Evolutionary conservation across 495 filamentous ascomycete genomes (phyloP).

Genomic region (Penicillium tannophilum): DNA sequence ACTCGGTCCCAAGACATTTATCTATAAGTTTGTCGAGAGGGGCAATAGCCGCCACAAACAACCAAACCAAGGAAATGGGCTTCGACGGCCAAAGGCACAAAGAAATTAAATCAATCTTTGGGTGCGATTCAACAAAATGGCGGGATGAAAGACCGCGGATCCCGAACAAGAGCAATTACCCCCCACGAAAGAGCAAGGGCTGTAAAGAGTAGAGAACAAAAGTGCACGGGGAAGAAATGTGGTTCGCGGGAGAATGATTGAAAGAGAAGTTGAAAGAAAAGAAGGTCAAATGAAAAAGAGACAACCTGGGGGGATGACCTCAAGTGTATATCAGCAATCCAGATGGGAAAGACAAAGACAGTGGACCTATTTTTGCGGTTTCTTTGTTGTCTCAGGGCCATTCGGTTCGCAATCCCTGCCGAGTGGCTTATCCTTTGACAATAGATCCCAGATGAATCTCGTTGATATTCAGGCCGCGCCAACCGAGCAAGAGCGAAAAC

Average conservation of each 20-base stretch:
- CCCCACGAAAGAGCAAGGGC: not conserved
- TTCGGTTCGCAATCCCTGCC: constrained; percentile 17
- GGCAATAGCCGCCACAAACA: constrained; percentile 15
- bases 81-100: constrained; percentile 5
- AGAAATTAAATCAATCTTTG: constrained; percentile 6
- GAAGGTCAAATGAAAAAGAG: not conserved
- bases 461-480: constrained; percentile 20
- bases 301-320: not conserved
- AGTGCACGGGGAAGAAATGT: not conserved
- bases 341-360: constrained; percentile 20
- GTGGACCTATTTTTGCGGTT: constrained; percentile 20
- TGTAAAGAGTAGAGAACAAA: not conserved
- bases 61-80: constrained; percentile 11
- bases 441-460: constrained; percentile 21
- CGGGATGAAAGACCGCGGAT: constrained; percentile 9
- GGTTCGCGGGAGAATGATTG: not conserved
- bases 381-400: constrained; percentile 22
- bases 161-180: constrained; percentile 5
- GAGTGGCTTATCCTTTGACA: constrained; percentile 34
- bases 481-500: constrained; percentile 29
- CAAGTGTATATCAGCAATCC: constrained; percentile 3
- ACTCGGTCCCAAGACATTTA: constrained; percentile 62
- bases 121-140: not conserved
- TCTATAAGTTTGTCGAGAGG: constrained; percentile 15
- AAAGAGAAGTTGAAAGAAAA: constrained; percentile 1